Percentiles rank a stretch among this genome's conserved stretches.
Evolutionary conservation across 495 filamentous ascomycete genomes (phyloP).

Genomic region (Copromyces sp.): DNA sequence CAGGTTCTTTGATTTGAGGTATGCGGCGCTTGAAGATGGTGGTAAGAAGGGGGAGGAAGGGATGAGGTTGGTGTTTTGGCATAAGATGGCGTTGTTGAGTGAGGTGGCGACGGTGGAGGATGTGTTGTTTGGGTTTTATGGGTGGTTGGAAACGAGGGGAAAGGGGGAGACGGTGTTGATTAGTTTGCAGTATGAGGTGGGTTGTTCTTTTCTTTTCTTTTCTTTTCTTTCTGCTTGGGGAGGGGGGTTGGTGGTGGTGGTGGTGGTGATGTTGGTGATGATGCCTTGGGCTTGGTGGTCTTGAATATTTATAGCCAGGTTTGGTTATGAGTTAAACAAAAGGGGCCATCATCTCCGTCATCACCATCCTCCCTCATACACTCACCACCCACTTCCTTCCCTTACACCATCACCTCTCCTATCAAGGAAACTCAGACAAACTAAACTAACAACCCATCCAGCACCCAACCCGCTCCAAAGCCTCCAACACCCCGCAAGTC

Average conservation of each 20-base stretch:
- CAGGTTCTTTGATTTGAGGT: constrained; percentile 43
- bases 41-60: constrained; percentile 5
- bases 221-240: neutral
- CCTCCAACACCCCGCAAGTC: constrained; percentile 26
- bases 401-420: neutral
- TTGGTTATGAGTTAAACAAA: neutral
- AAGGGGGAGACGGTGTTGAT: constrained; percentile 65
- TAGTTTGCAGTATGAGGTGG: constrained; percentile 65
- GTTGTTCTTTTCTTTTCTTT: neutral
- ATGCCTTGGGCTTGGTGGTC: too few relatives aligned
- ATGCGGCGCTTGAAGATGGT: constrained; percentile 28
- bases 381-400: neutral
- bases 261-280: too few relatives aligned
- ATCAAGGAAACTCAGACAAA: too few relatives aligned
- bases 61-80: constrained; percentile 40
- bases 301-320: neutral
- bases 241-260: too few relatives aligned
- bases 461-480: constrained; percentile 22
- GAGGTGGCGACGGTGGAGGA: constrained; percentile 35
- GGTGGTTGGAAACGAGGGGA: constrained; percentile 49
- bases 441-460: neutral
- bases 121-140: constrained; percentile 40
- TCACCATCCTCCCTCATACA: neutral
- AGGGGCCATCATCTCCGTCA: neutral
- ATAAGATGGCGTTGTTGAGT: constrained; percentile 35